Evolutionary conservation across 768 basidiomycete species (phyloP).

Genomic region (Chalciporus pseudorubinellus): DNA sequence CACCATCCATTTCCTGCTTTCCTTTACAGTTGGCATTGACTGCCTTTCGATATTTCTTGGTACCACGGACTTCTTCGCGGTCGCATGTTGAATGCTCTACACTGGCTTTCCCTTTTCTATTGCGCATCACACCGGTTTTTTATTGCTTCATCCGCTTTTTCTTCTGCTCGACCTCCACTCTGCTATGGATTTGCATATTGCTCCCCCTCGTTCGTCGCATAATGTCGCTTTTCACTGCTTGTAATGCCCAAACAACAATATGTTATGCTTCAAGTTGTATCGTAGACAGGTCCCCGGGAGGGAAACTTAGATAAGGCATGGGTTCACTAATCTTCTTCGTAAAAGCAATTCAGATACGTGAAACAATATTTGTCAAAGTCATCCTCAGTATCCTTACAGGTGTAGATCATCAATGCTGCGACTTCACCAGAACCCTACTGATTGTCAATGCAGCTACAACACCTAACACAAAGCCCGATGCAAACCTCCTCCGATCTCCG

Average conservation of each 20-base stretch:
- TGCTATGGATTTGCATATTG: constrained; percentile 30
- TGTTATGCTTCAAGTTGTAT: constrained; percentile 31
- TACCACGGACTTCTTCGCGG: constrained; percentile 16
- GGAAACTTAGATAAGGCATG: neutral
- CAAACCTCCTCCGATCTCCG: constrained; percentile 10
- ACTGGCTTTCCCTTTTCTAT: constrained; percentile 11
- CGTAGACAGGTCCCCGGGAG: constrained; percentile 21
- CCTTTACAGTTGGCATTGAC: constrained; percentile 25
- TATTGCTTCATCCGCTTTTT: constrained; percentile 15
- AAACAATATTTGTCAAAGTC: too few species aligned
- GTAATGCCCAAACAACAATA: constrained; percentile 23
- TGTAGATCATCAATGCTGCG: neutral
- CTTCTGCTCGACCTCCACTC: constrained; percentile 6
- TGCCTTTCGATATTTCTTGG: constrained; percentile 26
- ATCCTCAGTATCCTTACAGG: too few species aligned
- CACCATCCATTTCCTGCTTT: neutral
- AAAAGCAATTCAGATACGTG: too few species aligned
- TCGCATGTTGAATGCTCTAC: neutral
- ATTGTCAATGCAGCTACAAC: constrained; percentile 9
- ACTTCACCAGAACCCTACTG: constrained; percentile 6
- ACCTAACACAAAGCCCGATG: constrained; percentile 19
- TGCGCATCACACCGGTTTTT: constrained; percentile 14
- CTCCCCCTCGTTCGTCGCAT: constrained; percentile 17
- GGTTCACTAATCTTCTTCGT: too few species aligned
- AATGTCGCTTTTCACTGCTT: constrained; percentile 13